These are phyloP conservation scores for Juncus inflexus DNA, from an alignment of 176 grass and related monocot genomes.

Conservation along the genomic window DNA sequence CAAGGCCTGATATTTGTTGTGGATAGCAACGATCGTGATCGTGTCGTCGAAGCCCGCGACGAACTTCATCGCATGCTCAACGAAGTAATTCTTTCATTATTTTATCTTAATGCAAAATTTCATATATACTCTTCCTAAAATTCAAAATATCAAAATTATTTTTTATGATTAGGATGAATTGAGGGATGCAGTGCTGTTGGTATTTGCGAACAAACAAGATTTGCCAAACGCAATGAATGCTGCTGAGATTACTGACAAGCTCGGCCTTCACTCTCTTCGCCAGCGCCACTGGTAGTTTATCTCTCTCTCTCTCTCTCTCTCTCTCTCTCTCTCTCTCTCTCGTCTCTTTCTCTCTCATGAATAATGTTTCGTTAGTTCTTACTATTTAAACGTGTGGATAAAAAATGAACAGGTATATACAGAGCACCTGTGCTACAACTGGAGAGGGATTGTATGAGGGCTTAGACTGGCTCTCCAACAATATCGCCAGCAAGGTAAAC, in stretches of 20 bases:
- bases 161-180: conserved; percentile 19
- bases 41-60: conserved; percentile 24
- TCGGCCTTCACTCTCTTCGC: no score
- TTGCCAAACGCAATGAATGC: conserved; percentile 25
- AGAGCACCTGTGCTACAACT: conserved; percentile 26
- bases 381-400: not conserved
- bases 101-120: not conserved
- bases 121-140: not conserved
- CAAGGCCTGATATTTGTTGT: conserved; percentile 5
- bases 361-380: not conserved
- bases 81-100: conserved; percentile 6
- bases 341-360: not conserved
- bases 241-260: conserved; percentile 5
- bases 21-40: conserved; percentile 27
- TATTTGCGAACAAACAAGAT: conserved; percentile 30
- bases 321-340: conserved; percentile 16
- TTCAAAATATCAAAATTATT: not conserved
- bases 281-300: conserved; percentile 5
- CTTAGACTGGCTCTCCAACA: conserved; percentile 6
- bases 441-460: conserved; percentile 29
- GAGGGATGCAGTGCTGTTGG: conserved; percentile 24
- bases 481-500: conserved; percentile 14
- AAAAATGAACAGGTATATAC: conserved; percentile 20
- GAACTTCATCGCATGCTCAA: conserved; percentile 30
- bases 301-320: conserved; percentile 15